Evolutionary conservation across 2,329 filamentous ascomycete species (phyloP).

Genomic region (Microsporum audouinii): DNA sequence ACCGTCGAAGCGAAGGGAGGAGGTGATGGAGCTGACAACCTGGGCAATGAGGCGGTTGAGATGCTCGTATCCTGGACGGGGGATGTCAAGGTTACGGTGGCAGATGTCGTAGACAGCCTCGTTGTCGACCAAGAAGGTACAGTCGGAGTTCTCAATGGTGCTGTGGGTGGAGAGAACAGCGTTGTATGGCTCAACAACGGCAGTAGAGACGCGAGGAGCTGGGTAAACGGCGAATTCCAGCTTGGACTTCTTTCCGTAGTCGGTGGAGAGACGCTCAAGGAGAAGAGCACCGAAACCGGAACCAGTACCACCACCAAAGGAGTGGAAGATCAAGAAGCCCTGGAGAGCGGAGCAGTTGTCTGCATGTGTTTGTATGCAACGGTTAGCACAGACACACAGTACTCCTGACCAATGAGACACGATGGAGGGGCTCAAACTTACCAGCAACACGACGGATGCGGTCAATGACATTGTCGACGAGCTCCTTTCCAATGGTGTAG

Average conservation of each 20-base stretch:
- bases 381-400: not conserved
- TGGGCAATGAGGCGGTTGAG: slow-evolving; percentile 97
- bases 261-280: slow-evolving; percentile 97
- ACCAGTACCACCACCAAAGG: slow-evolving; percentile 96
- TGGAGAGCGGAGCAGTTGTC: slow-evolving; percentile 57
- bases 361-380: slow-evolving; percentile 19
- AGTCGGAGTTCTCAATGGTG: slow-evolving; percentile 98
- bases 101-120: slow-evolving; percentile 99
- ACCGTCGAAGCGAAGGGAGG: slow-evolving; percentile 94
- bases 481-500: slow-evolving; percentile 58
- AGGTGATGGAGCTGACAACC: slow-evolving; percentile 97
- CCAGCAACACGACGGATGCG: slow-evolving; percentile 53
- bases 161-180: slow-evolving; percentile 98
- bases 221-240: slow-evolving; percentile 99
- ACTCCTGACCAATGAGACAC: not conserved
- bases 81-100: slow-evolving; percentile 91
- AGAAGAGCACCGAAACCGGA: slow-evolving; percentile 96
- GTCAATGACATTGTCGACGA: slow-evolving; percentile 53
- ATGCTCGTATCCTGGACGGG: slow-evolving; percentile 97
- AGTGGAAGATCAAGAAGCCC: slow-evolving; percentile 89
- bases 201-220: slow-evolving; percentile 90
- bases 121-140: slow-evolving; percentile 99
- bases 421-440: slow-evolving; percentile 24
- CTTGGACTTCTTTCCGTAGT: slow-evolving; percentile 99
- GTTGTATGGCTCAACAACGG: slow-evolving; percentile 99